Evolutionary conservation across 163 green algal species (phyloP).

Genomic region (Chloromonas sp.): DNA sequence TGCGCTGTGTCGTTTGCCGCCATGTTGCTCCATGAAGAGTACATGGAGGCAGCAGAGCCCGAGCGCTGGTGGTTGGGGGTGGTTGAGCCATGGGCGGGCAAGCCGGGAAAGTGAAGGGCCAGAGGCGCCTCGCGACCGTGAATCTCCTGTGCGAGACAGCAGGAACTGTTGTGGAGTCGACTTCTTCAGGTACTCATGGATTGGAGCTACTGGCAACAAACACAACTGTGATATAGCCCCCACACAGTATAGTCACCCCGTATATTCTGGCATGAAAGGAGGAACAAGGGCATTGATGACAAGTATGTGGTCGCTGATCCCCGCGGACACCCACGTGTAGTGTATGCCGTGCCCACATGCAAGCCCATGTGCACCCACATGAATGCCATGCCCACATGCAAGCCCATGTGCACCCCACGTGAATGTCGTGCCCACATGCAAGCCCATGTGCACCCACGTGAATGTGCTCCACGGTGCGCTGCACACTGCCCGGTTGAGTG

Average conservation of each 20-base stretch:
- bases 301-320: too few species aligned
- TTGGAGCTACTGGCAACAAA: too few species aligned
- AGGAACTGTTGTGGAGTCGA: too few species aligned
- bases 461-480: slow-evolving; percentile 5
- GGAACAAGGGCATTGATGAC: too few species aligned
- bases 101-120: neutral
- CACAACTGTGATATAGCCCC: too few species aligned
- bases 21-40: neutral
- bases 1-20: neutral
- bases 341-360: too few species aligned
- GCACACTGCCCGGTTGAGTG: neutral
- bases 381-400: neutral
- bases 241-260: too few species aligned
- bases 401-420: neutral
- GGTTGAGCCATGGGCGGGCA: too few species aligned
- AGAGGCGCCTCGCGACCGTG: neutral
- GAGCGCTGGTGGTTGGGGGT: neutral
- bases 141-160: neutral
- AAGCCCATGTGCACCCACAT: neutral
- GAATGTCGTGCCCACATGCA: too few species aligned
- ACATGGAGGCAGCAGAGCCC: neutral
- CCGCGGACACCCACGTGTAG: too few species aligned
- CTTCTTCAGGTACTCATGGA: too few species aligned
- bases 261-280: too few species aligned
- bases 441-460: neutral